Conservation (phyloP, 257 asterid species). For the Solanum bulbocastanum region DNA sequence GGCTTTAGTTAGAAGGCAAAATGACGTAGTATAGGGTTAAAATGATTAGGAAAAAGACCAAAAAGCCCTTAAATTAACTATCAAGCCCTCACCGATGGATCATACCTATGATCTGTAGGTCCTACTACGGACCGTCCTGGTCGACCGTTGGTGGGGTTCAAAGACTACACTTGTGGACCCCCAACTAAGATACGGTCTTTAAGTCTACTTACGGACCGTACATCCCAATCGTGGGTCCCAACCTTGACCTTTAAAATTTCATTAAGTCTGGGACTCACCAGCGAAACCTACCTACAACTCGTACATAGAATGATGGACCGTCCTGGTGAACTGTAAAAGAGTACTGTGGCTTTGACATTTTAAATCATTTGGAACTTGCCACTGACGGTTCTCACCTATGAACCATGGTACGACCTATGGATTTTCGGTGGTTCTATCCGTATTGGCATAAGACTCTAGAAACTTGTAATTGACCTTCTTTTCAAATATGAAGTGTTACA, state of each 20-base stretch:
- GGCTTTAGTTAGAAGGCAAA: neutral
- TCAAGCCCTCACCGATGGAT: neutral
- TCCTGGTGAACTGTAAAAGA: neutral
- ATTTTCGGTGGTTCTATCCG: neutral
- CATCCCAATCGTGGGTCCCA: neutral
- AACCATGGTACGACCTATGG: neutral
- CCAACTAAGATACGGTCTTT: neutral
- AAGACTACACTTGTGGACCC: neutral
- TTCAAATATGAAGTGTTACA: neutral
- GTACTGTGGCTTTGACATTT: neutral
- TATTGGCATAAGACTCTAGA: neutral
- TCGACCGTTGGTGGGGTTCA: neutral
- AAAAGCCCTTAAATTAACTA: neutral
- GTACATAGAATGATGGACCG: too few species aligned
- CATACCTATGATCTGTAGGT: neutral
- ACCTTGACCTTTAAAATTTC: neutral
- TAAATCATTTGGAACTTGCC: neutral
- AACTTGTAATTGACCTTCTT: neutral
- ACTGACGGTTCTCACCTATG: neutral
- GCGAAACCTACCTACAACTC: neutral
- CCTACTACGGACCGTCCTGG: neutral
- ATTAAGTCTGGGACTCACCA: neutral
- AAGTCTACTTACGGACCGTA: neutral
- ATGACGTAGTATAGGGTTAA: neutral
- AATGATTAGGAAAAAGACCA: neutral